Base-by-base conservation (phyloP, 2,329 filamentous ascomycete species). In the Alternaria arbusti region DNA sequence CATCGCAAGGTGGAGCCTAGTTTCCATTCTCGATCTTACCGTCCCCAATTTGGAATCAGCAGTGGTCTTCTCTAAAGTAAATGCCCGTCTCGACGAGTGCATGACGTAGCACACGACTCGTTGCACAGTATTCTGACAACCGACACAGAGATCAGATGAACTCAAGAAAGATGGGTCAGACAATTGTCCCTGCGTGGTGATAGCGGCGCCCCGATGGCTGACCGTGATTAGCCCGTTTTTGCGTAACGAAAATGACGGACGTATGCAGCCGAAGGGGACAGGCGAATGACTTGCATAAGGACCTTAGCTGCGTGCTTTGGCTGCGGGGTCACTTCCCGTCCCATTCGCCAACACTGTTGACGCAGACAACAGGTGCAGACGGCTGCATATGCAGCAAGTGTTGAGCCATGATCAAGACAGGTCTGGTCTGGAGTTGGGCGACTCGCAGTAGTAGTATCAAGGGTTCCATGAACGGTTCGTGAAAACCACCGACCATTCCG, bases 251-350 rank as follows among this genome's bases (percentile, higher is more conserved):
- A 47, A 32, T 54, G 57, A 65, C 68, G 69, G 71, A 54, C 64
- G 57, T 50, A 67, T 61, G 69, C 61, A 68, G 67, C 70, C 70
- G 68, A 70, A 69, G 66, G 70, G 68, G 71, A 70, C 64, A 67
- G 68, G 72, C 68, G 69, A 74, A 74, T 79, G 76, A 77, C 76
- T 77, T 79, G 76, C 76, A 79, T 73, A 70, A 66, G 36, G 36
- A 17, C 36, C 36, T 70, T 78, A 77, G 75, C 71, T 71, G 67
- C 69, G 66, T 68, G 67, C 58, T 61, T 62, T 66, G 60, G 68
- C 64, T 69, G 77, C 72, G 74, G 74, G 74, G 74, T 72, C 68
- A 65, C 65, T 68, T 68, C 50, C 44, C 54, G 52, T 65, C 50
- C 67, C 49, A 74, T 77, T 77, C 71, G 76, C 63, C 58, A 64